Conservation (phyloP, 371 early-diverging fungal species). For the Rhizomucor miehei region DNA sequence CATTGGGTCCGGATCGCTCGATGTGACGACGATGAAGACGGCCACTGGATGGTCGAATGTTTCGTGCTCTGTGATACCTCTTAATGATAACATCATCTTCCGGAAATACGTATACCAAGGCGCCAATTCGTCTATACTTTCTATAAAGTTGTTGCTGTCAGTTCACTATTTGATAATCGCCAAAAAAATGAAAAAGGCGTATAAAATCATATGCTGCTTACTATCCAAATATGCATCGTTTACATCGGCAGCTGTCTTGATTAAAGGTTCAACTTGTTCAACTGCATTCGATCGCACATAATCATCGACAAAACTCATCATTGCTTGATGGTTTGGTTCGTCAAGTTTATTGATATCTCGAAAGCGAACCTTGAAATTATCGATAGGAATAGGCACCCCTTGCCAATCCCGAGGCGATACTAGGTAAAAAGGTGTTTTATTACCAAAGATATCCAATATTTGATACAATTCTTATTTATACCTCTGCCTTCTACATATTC, state of each 20-base stretch:
- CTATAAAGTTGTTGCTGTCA: constrained; percentile 12
- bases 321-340: constrained; percentile 52
- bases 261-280: constrained; percentile 11
- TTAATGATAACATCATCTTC: constrained; percentile 58
- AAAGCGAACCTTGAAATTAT: constrained; percentile 73
- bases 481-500: constrained; percentile 71
- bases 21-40: constrained; percentile 74
- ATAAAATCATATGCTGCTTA: too few relatives aligned
- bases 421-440: constrained; percentile 16
- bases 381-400: constrained; percentile 61
- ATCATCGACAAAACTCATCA: constrained; percentile 56
- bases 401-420: constrained; percentile 71
- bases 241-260: constrained; percentile 40
- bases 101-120: constrained; percentile 92
- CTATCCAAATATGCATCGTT: constrained; percentile 47
- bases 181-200: too few relatives aligned
- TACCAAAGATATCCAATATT: not conserved
- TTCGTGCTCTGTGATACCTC: constrained; percentile 84
- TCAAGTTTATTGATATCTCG: constrained; percentile 56
- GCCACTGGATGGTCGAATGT: constrained; percentile 94
- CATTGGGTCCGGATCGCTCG: constrained; percentile 76
- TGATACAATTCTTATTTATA: too few relatives aligned
- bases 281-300: constrained; percentile 31
- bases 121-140: constrained; percentile 47
- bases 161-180: not conserved